phyloP scores from a whole-genome alignment of 129 eudicot genomes.

The Daucus carota region DNA sequence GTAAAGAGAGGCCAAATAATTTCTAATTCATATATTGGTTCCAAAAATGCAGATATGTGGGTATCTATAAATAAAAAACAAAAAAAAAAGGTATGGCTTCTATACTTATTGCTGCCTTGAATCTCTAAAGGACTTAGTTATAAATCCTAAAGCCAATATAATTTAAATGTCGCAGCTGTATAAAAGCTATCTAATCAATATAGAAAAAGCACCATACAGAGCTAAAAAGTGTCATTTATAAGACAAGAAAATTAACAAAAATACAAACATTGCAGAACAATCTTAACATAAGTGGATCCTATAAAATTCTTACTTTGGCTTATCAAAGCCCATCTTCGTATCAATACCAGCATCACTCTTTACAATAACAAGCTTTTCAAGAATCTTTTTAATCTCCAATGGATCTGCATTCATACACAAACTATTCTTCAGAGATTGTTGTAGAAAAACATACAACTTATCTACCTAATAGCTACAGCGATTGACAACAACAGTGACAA shows the following conservation, averaged over 20 bases:
- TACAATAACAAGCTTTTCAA: constrained; percentile 71
- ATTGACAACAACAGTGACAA: background rate
- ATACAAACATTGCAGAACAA: background rate
- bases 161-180: background rate
- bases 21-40: background rate
- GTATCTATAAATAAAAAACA: background rate
- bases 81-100: background rate
- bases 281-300: background rate
- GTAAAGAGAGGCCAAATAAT: background rate
- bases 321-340: constrained; percentile 60
- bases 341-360: constrained; percentile 52
- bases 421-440: background rate
- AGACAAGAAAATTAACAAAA: background rate
- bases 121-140: background rate
- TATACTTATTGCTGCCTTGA: background rate
- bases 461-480: background rate
- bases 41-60: background rate
- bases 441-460: background rate
- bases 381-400: constrained; percentile 40
- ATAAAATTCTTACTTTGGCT: constrained; percentile 58
- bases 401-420: constrained; percentile 42
- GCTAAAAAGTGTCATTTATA: background rate
- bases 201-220: background rate
- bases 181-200: too few relatives aligned
- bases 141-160: background rate